A percentile compares a stretch with the other conserved stretches of the same genome.
phyloP scores from a whole-genome alignment of 2,329 filamentous ascomycete species.

The Falciphora oryzae region DNA sequence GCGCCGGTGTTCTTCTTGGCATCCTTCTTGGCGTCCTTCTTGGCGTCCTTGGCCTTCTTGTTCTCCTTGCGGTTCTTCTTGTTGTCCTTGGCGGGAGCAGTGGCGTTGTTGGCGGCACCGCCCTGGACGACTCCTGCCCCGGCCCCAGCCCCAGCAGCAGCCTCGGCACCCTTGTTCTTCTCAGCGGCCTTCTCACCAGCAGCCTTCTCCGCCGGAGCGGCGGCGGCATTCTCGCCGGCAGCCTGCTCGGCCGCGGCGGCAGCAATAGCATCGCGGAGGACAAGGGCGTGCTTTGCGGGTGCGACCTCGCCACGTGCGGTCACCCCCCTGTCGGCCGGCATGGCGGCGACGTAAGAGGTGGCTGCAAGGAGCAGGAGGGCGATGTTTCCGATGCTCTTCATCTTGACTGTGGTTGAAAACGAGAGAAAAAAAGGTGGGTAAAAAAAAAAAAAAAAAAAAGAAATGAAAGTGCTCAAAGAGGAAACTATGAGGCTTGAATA shows the following conservation, averaged over 20 bases:
- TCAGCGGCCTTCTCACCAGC: not conserved
- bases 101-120: conserved; percentile 2
- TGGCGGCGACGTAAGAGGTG: conserved; percentile 11
- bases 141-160: not conserved
- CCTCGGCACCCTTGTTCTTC: not conserved
- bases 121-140: too few species aligned
- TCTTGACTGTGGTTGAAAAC: conserved; percentile 11
- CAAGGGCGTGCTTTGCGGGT: not conserved
- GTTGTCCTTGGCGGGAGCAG: not conserved
- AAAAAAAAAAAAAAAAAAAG: not conserved
- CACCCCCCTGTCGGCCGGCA: conserved; percentile 7
- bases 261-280: not conserved
- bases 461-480: conserved; percentile 5
- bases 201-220: not conserved
- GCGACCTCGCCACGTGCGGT: not conserved
- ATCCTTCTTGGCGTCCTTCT: not conserved
- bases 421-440: not conserved
- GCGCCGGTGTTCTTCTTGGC: not conserved
- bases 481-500: conserved; percentile 5
- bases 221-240: not conserved
- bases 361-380: conserved; percentile 12
- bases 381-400: conserved; percentile 14
- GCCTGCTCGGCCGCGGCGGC: not conserved
- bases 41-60: not conserved
- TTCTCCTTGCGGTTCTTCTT: not conserved